Evolutionary conservation across 768 basidiomycete genomes (phyloP).

Genomic region (Amanita jacksonii): DNA sequence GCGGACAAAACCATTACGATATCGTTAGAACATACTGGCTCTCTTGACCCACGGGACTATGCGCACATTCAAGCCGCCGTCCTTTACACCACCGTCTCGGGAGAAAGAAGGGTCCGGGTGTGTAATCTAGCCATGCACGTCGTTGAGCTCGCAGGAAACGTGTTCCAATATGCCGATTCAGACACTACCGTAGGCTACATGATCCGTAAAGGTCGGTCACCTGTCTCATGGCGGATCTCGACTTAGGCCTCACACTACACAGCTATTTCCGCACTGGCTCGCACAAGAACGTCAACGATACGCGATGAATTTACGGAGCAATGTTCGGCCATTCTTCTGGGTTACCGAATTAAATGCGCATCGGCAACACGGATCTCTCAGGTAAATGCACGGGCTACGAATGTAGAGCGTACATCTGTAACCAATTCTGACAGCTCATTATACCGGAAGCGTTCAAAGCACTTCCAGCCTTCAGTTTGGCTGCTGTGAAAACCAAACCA

Average conservation of each 20-base stretch:
- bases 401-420: neutral
- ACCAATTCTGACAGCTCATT: slow-evolving; percentile 53
- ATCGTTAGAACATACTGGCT: slow-evolving; percentile 60
- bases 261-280: slow-evolving; percentile 64
- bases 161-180: slow-evolving; percentile 88
- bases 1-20: slow-evolving; percentile 75
- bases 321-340: slow-evolving; percentile 71
- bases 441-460: slow-evolving; percentile 90
- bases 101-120: slow-evolving; percentile 75
- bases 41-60: slow-evolving; percentile 59
- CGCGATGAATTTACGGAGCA: slow-evolving; percentile 79
- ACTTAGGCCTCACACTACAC: slow-evolving; percentile 1
- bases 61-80: slow-evolving; percentile 82
- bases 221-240: neutral
- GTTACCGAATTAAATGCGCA: slow-evolving; percentile 86
- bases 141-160: slow-evolving; percentile 76
- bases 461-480: slow-evolving; percentile 73
- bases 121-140: slow-evolving; percentile 82
- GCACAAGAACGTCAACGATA: slow-evolving; percentile 59
- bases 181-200: slow-evolving; percentile 71
- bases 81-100: slow-evolving; percentile 71
- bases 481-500: slow-evolving; percentile 81
- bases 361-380: slow-evolving; percentile 68
- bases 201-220: slow-evolving; percentile 62
- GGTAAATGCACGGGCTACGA: slow-evolving; percentile 31